phyloP scores from a whole-genome alignment of 148 eudicot species.

The Fagopyrum homotropicum region DNA sequence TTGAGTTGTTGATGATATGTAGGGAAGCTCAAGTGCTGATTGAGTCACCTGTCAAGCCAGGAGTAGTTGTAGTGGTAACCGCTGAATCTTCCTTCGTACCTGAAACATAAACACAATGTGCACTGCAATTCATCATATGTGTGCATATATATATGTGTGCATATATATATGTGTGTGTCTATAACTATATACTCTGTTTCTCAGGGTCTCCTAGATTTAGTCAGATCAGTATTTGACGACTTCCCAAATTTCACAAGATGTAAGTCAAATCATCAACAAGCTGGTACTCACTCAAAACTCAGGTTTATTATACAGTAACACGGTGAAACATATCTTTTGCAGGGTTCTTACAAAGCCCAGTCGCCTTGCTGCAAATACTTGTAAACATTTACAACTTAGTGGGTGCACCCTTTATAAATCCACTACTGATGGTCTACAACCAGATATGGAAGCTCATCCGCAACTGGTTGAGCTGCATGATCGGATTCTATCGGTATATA shows the following conservation, averaged over 20 bases:
- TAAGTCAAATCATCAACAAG: slow-evolving; percentile 23
- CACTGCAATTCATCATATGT: not conserved
- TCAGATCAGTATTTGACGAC: slow-evolving; percentile 54
- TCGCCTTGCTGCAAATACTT: slow-evolving; percentile 32
- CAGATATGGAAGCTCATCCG: slow-evolving; percentile 27
- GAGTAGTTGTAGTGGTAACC: slow-evolving; percentile 60
- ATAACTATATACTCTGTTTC: not conserved
- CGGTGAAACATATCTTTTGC: slow-evolving; percentile 16
- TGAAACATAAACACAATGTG: not conserved
- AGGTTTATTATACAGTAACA: not conserved
- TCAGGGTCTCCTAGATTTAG: slow-evolving; percentile 50
- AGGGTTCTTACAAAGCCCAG: slow-evolving; percentile 79
- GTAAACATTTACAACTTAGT: slow-evolving; percentile 30
- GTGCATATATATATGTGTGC: not conserved
- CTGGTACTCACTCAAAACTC: not conserved
- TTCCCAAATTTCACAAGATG: slow-evolving; percentile 68
- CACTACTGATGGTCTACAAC: slow-evolving; percentile 51
- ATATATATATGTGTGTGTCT: not conserved
- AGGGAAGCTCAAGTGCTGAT: slow-evolving; percentile 59
- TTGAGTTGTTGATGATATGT: slow-evolving; percentile 16
- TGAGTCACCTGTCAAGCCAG: slow-evolving; percentile 88
- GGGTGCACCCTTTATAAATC: slow-evolving; percentile 43
- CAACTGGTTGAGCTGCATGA: not conserved
- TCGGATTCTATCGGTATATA: slow-evolving; percentile 31
- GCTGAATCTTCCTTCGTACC: not conserved